Percentiles rank a stretch among this genome's conserved stretches.
phyloP scores from a whole-genome alignment of 345 rosid genomes.

The rapeseed (Brassica napus) region Da-Ae NC_063442.1:43122001-43122500 shows the following conservation, averaged over 20 bases:
- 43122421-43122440: not conserved
- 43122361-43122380: conserved; percentile 82
- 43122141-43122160: conserved; percentile 44
- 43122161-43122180: conserved; percentile 31
- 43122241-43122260: conserved; percentile 57
- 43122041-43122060: conserved; percentile 67
- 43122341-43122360: conserved; percentile 57
- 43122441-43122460: conserved; percentile 1
- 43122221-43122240: conserved; percentile 64
- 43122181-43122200: conserved; percentile 59
- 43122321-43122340: conserved; percentile 49
- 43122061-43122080: conserved; percentile 52
- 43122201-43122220: conserved; percentile 77
- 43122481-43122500: conserved; percentile 20
- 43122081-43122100: conserved; percentile 52
- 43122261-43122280: conserved; percentile 5
- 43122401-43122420: not conserved
- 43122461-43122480: conserved; percentile 25
- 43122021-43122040: conserved; percentile 49
- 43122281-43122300: conserved; percentile 1
- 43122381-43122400: conserved; percentile 18
- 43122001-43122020: conserved; percentile 53
- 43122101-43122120: conserved; percentile 47
- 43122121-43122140: conserved; percentile 43
- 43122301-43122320: conserved; percentile 52